Percentiles rank a stretch among this genome's conserved stretches.
These are phyloP conservation scores for Penicillium lividum DNA, from an alignment of 495 filamentous ascomycete genomes.

Conservation along the genomic window DNA sequence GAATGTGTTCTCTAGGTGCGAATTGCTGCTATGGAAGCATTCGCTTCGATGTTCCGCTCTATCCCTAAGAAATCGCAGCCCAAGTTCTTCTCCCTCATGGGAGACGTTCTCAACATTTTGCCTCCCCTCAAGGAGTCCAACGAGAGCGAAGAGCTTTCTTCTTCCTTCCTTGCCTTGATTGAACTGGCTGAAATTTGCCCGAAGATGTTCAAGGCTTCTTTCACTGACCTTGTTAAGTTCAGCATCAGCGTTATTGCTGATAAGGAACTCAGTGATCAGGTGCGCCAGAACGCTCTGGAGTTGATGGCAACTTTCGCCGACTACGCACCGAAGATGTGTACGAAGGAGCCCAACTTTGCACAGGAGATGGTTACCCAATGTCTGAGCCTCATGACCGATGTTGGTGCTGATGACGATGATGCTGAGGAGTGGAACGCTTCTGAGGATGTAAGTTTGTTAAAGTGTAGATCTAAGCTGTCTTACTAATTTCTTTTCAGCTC, in stretches of 20 bases:
- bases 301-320: constrained; percentile 99
- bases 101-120: constrained; percentile 87
- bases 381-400: constrained; percentile 98
- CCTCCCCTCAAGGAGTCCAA: constrained; percentile 87
- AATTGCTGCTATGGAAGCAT: constrained; percentile 93
- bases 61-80: constrained; percentile 80
- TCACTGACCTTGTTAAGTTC: constrained; percentile 88
- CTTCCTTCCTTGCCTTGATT: constrained; percentile 85
- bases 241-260: constrained; percentile 91
- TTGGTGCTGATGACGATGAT: constrained; percentile 93
- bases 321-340: constrained; percentile 88
- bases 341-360: constrained; percentile 86
- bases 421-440: constrained; percentile 89
- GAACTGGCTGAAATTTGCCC: constrained; percentile 89
- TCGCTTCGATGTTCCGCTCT: constrained; percentile 91
- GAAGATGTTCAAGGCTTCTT: constrained; percentile 94
- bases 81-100: constrained; percentile 83
- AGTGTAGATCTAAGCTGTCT: not conserved
- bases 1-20: constrained; percentile 59
- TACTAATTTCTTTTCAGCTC: constrained; percentile 52
- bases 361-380: constrained; percentile 98
- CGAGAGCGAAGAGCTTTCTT: constrained; percentile 86
- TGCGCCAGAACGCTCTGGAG: constrained; percentile 92
- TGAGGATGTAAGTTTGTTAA: constrained; percentile 74
- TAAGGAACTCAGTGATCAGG: constrained; percentile 86